Evolutionary conservation across 1,139 yeast species (phyloP).

Genomic region (Yamadazyma diospyri): DNA sequence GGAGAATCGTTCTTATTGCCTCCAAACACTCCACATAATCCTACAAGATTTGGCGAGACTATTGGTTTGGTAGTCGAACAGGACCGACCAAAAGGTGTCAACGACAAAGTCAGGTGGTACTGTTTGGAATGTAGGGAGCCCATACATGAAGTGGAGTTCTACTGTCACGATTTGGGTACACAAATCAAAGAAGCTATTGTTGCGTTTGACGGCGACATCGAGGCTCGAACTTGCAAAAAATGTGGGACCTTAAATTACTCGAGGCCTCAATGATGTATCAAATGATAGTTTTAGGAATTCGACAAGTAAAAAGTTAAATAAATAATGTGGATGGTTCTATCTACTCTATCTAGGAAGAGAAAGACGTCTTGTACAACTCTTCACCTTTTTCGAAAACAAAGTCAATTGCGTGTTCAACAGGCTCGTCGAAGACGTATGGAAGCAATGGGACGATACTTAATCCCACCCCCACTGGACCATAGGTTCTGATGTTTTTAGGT

Average conservation of each 20-base stretch:
- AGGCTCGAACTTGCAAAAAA: slow-evolving; percentile 64
- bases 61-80: slow-evolving; percentile 94
- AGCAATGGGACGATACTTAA: slow-evolving; percentile 73
- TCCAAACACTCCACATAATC: slow-evolving; percentile 83
- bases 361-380: slow-evolving; percentile 22
- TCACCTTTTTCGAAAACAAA: slow-evolving; percentile 59
- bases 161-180: slow-evolving; percentile 80
- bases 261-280: slow-evolving; percentile 41
- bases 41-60: slow-evolving; percentile 81
- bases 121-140: slow-evolving; percentile 64
- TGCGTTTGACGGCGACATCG: slow-evolving; percentile 59
- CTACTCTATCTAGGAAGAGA: not conserved
- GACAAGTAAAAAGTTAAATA: not conserved
- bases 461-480: slow-evolving; percentile 79
- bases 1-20: slow-evolving; percentile 88
- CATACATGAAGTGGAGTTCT: slow-evolving; percentile 68
- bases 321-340: no score
- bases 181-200: slow-evolving; percentile 84
- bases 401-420: slow-evolving; percentile 71
- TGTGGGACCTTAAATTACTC: slow-evolving; percentile 75
- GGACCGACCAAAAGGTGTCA: slow-evolving; percentile 70
- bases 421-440: slow-evolving; percentile 80
- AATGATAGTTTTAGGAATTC: not conserved
- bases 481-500: slow-evolving; percentile 42
- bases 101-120: slow-evolving; percentile 83